Conservation (phyloP, 176 grass and related monocot genomes). For the Musa itinerans region DNA sequence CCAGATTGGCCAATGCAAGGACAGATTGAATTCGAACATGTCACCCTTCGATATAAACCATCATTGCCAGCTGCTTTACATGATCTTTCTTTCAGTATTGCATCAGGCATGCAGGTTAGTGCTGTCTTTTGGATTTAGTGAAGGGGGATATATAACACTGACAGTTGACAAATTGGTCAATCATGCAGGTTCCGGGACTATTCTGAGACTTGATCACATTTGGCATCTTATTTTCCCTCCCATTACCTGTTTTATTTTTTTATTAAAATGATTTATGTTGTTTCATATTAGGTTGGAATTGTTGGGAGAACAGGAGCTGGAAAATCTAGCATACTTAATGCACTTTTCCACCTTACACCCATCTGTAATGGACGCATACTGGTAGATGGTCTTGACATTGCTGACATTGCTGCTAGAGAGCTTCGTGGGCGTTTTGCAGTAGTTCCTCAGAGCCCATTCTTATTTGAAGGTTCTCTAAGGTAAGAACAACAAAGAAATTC, state of each 20-base stretch:
- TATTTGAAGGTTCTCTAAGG: slow-evolving; percentile 89
- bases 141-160: not conserved
- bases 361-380: slow-evolving; percentile 65
- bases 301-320: slow-evolving; percentile 95
- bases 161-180: no score
- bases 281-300: slow-evolving; percentile 65
- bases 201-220: not conserved
- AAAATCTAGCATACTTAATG: slow-evolving; percentile 93
- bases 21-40: slow-evolving; percentile 65
- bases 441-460: slow-evolving; percentile 82
- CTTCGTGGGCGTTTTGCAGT: slow-evolving; percentile 70
- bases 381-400: slow-evolving; percentile 59
- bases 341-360: slow-evolving; percentile 66
- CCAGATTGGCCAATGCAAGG: slow-evolving; percentile 63
- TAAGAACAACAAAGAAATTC: slow-evolving; percentile 13
- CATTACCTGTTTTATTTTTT: not conserved
- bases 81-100: slow-evolving; percentile 59
- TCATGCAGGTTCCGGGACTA: no score
- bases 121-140: not conserved
- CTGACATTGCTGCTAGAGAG: slow-evolving; percentile 51
- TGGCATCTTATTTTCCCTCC: not conserved
- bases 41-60: slow-evolving; percentile 72
- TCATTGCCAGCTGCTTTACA: slow-evolving; percentile 59
- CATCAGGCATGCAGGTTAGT: slow-evolving; percentile 62
- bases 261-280: not conserved